Evolutionary conservation across 345 rosid species (phyloP), one percentile per base, ranked within the genome.

Genomic region (Eucalyptus virginea): DNA sequence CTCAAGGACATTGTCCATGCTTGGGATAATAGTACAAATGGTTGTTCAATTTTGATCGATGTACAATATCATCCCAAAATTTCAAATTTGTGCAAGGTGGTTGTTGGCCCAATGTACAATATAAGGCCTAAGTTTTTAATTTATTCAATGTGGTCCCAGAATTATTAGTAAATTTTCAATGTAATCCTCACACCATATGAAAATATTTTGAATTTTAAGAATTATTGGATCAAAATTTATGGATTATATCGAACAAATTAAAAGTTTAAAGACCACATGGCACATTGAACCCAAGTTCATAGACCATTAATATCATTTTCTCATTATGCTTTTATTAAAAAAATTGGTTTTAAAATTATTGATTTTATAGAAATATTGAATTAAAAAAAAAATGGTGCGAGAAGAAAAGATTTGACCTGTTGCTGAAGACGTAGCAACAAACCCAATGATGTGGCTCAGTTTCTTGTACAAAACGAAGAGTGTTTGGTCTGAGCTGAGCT

Each of bases 131-230:
- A 5, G 11, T 4, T 6, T 77, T 21, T 21, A 77, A 37, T 40
- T 11, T 11, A 37, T 37, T 77, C 16, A 77, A 69, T 37, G 5
- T 1, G 0, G 2, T 21, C 3, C 0, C 0, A 37, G 0, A 77
- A 77, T 5, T 77, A 21, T 72, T 10, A 3, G 6, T 72, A 34
- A 72, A 37, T 34, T 15, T 11, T 18, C 14, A 72, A 37, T 34
- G 2, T 37, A 72, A 11, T 21, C 5, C 9, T 3, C 24, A 6
- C 16, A 21, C 4, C 42, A 42, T 11, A 77, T 77, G 28, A 37
- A 77, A 11, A 77, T 77, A 42, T 0, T 77, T 21, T 2, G 1
- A 62, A 62, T 3, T 62, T 13, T 30, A 30, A 12, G 18, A 18
- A 28, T 62, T n/a, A n/a, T 65, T 60, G 4, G 15, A 62, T 28